phyloP scores from a whole-genome alignment of 2,329 filamentous ascomycete genomes.

The Pochonia chlamydosporia region DNA sequence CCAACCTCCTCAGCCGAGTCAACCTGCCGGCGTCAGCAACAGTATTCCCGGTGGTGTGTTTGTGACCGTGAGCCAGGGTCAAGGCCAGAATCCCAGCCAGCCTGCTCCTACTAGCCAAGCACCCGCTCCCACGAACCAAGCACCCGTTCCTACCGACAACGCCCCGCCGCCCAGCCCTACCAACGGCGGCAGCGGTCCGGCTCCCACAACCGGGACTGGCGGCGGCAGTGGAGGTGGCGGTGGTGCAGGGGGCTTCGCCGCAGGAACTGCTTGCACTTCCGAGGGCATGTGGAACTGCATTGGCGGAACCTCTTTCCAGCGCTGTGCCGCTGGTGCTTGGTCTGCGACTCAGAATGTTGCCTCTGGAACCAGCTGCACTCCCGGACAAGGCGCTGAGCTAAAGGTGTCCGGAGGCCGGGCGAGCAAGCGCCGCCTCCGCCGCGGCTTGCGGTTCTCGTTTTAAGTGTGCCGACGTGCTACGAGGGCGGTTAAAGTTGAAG shows the following conservation, averaged over 20 bases:
- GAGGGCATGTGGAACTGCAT: constrained; percentile 53
- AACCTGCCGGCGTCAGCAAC: background rate
- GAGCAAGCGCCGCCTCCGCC: constrained; percentile 17
- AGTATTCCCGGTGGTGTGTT: constrained; percentile 33
- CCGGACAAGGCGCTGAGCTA: constrained; percentile 27
- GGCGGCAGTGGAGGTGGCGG: constrained; percentile 15
- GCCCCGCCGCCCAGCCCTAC: constrained; percentile 11
- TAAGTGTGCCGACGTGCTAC: too few species aligned
- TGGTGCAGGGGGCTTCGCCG: constrained; percentile 25
- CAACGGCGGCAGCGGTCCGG: constrained; percentile 12
- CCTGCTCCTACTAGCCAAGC: constrained; percentile 6
- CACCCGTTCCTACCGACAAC: background rate
- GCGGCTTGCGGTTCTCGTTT: constrained; percentile 17
- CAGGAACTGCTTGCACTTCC: constrained; percentile 37
- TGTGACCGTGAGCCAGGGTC: constrained; percentile 24
- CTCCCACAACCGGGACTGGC: constrained; percentile 7
- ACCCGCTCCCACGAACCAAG: constrained; percentile 3
- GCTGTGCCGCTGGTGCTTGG: constrained; percentile 48
- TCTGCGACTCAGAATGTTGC: constrained; percentile 36
- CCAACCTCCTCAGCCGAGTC: background rate
- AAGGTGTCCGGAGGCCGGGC: constrained; percentile 22
- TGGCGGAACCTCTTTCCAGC: constrained; percentile 44
- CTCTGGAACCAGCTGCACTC: constrained; percentile 37
- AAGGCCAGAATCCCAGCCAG: too few species aligned
- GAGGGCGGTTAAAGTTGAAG: too few species aligned